Conservation (phyloP, 2,329 filamentous ascomycete genomes). For the Ascochyta viciae-villosae region DNA sequence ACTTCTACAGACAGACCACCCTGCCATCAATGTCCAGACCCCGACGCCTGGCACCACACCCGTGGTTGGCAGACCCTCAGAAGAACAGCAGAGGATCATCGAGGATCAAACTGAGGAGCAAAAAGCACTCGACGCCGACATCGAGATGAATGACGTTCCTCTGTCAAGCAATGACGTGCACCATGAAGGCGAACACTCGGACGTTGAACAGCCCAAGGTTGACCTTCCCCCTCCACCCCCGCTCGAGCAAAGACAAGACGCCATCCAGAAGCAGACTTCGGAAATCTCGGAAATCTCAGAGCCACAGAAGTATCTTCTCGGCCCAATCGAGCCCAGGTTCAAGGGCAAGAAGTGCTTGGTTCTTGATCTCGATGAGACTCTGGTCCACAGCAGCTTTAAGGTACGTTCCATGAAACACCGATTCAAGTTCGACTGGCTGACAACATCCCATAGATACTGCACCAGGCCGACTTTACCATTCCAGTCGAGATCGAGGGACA, state of each 20-base stretch:
- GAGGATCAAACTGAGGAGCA: constrained; percentile 59
- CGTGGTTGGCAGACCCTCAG: constrained; percentile 43
- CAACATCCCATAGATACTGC: constrained; percentile 73
- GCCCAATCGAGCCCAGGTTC: constrained; percentile 79
- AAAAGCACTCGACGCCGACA: constrained; percentile 59
- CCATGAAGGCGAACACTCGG: constrained; percentile 40
- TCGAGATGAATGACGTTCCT: constrained; percentile 70
- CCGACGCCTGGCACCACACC: constrained; percentile 54
- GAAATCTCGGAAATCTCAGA: constrained; percentile 53
- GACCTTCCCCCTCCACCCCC: constrained; percentile 66
- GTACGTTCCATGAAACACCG: constrained; percentile 56
- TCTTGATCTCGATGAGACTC: constrained; percentile 91
- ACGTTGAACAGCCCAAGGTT: constrained; percentile 46
- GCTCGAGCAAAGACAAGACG: constrained; percentile 53
- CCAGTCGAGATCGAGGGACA: constrained; percentile 98
- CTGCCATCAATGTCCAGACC: constrained; percentile 53
- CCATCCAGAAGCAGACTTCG: constrained; percentile 49
- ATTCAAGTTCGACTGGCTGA: constrained; percentile 18
- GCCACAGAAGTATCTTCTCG: constrained; percentile 74
- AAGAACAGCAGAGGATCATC: constrained; percentile 53
- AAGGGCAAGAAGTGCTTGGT: constrained; percentile 93
- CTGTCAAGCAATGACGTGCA: constrained; percentile 60
- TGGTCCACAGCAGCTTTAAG: constrained; percentile 99
- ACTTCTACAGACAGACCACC: constrained; percentile 43
- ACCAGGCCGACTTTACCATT: constrained; percentile 98